A percentile compares a stretch with the other conserved stretches of the same genome.
phyloP scores from a whole-genome alignment of 495 filamentous ascomycete species.

The Lineolata rhizophorae region DNA sequence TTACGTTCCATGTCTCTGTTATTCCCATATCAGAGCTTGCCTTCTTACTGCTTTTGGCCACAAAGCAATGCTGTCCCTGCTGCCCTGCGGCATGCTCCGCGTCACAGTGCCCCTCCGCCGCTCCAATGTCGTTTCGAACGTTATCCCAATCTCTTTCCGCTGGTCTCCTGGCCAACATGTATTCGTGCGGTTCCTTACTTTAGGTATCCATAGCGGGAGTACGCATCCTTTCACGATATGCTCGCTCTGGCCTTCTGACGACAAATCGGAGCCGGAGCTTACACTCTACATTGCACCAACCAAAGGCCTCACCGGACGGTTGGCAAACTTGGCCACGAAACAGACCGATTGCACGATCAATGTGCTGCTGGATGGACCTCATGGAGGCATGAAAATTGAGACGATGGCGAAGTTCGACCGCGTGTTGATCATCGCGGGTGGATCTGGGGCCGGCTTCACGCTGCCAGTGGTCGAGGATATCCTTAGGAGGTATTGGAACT shows the following conservation, averaged over 20 bases:
- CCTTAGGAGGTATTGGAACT: constrained; percentile 1
- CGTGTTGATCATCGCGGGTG: constrained; percentile 29
- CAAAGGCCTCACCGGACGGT: constrained; percentile 22
- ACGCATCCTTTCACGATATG: constrained; percentile 31
- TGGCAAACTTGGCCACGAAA: constrained; percentile 16
- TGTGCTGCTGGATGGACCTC: constrained; percentile 28
- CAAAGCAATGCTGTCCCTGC: constrained; percentile 12
- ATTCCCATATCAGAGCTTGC: constrained; percentile 22
- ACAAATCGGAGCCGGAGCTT: constrained; percentile 15
- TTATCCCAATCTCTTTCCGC: constrained; percentile 22
- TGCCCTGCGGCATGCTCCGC: neutral
- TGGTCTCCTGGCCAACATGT: constrained; percentile 30
- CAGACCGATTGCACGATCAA: constrained; percentile 12
- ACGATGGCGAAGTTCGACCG: constrained; percentile 16
- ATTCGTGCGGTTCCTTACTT: constrained; percentile 25
- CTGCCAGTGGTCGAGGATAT: constrained; percentile 23
- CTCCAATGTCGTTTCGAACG: constrained; percentile 21
- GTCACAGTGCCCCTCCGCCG: constrained; percentile 3
- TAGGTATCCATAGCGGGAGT: constrained; percentile 21
- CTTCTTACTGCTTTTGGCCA: constrained; percentile 23
- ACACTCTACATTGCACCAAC: constrained; percentile 24
- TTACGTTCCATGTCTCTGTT: constrained; percentile 23
- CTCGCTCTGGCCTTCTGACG: constrained; percentile 14
- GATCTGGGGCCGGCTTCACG: constrained; percentile 29
- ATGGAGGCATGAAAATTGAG: constrained; percentile 22